A percentile compares a stretch with the other conserved stretches of the same genome.
Conservation (phyloP, 345 rosid genomes). For the Populus nigra region DNA sequence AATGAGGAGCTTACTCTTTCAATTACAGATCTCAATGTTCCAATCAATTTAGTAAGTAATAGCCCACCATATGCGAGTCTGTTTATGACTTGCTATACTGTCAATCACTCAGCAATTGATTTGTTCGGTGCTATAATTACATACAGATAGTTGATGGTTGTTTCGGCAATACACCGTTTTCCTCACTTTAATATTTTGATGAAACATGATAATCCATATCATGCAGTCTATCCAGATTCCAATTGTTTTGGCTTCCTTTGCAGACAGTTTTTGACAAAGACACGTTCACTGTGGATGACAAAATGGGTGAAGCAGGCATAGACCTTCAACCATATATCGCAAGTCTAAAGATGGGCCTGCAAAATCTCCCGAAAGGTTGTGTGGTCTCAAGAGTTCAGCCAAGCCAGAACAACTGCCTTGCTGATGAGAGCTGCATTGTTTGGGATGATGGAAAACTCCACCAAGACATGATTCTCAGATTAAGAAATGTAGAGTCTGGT, state of each 20-base stretch:
- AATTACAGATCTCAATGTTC: constrained; percentile 18
- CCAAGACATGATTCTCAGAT: constrained; percentile 29
- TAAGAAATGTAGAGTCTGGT: constrained; percentile 30
- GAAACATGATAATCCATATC: background rate
- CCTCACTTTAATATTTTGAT: background rate
- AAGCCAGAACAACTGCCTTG: constrained; percentile 20
- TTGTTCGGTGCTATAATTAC: background rate
- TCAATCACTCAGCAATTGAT: background rate
- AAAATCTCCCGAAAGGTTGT: constrained; percentile 24
- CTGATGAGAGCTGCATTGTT: constrained; percentile 27
- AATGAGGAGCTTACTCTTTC: constrained; percentile 33
- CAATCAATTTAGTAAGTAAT: constrained; percentile 25
- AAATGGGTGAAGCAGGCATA: constrained; percentile 31
- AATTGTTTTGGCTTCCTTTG: background rate
- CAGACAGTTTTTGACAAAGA: constrained; percentile 33
- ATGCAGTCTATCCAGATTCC: background rate
- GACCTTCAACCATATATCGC: constrained; percentile 28
- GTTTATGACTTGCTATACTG: background rate
- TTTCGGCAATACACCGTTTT: background rate
- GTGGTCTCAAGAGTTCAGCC: constrained; percentile 25
- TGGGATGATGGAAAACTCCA: constrained; percentile 26
- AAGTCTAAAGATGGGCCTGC: constrained; percentile 25
- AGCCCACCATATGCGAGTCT: too few species aligned
- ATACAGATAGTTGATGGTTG: background rate
- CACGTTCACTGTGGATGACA: constrained; percentile 32